Evolutionary conservation across 1,284 basidiomycete species (phyloP).

Genomic region (Apiotrichum mycotoxinovorans): DNA sequence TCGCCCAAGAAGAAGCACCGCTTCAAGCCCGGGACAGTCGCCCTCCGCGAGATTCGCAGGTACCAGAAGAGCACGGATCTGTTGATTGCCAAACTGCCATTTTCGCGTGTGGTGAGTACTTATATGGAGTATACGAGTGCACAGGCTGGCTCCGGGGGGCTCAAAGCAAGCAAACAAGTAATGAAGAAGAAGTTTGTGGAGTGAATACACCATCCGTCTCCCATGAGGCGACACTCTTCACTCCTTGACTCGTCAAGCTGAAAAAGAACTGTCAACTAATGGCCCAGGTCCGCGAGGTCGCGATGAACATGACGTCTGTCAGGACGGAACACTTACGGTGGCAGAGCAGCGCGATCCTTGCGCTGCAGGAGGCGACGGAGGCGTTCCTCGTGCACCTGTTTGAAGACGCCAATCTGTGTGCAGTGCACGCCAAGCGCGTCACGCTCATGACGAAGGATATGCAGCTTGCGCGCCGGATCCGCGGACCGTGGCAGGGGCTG

Average conservation of each 20-base stretch:
- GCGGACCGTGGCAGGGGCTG: slow-evolving; percentile 68
- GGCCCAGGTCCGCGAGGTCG: slow-evolving; percentile 84
- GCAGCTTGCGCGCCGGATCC: slow-evolving; percentile 88
- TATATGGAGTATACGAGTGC: neutral
- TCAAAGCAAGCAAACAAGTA: too few species aligned
- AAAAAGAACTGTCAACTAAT: neutral
- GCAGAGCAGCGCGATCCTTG: slow-evolving; percentile 86
- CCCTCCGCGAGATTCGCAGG: slow-evolving; percentile 83
- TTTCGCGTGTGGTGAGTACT: slow-evolving; percentile 75
- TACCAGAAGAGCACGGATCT: slow-evolving; percentile 92
- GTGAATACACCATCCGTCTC: too few species aligned
- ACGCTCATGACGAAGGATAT: slow-evolving; percentile 98
- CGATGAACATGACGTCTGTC: slow-evolving; percentile 76
- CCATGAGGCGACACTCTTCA: too few species aligned
- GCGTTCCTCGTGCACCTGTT: slow-evolving; percentile 91
- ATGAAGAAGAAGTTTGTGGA: too few species aligned
- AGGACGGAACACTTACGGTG: slow-evolving; percentile 70
- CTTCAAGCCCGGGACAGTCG: slow-evolving; percentile 81
- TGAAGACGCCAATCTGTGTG: slow-evolving; percentile 93
- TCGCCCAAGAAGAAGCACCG: slow-evolving; percentile 38
- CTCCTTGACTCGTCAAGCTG: too few species aligned
- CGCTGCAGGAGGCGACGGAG: slow-evolving; percentile 91
- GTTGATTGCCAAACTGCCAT: slow-evolving; percentile 79
- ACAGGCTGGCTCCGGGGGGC: too few species aligned
- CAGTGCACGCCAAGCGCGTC: slow-evolving; percentile 96